phyloP scores from a whole-genome alignment of 2,329 filamentous ascomycete species.

The Pseudocercospora eumusae region DNA sequence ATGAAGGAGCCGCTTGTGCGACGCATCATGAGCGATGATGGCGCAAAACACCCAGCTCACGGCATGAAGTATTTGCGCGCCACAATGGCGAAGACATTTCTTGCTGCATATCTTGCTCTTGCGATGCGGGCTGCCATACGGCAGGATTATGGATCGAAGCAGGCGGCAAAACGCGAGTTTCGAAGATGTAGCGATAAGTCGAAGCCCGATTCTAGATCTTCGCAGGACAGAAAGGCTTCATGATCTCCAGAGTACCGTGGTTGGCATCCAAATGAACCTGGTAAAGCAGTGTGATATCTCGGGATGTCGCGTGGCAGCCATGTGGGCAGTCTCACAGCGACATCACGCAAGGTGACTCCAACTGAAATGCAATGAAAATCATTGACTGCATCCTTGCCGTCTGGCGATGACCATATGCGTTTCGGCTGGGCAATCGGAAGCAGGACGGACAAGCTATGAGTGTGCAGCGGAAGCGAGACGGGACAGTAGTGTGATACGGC shows the following conservation, averaged over 20 bases:
- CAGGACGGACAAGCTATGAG: not conserved
- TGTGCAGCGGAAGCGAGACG: not conserved
- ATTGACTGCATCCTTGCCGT: not conserved
- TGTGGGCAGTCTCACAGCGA: not conserved
- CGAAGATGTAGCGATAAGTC: not conserved
- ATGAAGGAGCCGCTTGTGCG: not conserved
- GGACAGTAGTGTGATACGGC: not conserved
- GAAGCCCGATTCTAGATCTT: not conserved
- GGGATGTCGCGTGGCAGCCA: constrained; percentile 26
- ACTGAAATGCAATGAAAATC: not conserved
- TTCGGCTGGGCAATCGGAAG: not conserved
- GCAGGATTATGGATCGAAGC: not conserved
- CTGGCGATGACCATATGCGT: not conserved
- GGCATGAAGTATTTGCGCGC: not conserved
- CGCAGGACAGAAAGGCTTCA: constrained; percentile 4
- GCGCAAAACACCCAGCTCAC: not conserved
- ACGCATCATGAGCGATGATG: not conserved
- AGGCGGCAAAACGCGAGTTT: not conserved
- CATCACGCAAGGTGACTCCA: not conserved
- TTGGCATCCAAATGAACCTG: constrained; percentile 11
- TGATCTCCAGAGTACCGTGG: constrained; percentile 22
- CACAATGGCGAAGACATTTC: not conserved
- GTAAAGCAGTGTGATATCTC: constrained; percentile 16
- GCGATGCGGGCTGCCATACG: not conserved
- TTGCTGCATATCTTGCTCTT: not conserved